phyloP scores from a whole-genome alignment of 208 protist species.

The Borovskyia barvae region DNA sequence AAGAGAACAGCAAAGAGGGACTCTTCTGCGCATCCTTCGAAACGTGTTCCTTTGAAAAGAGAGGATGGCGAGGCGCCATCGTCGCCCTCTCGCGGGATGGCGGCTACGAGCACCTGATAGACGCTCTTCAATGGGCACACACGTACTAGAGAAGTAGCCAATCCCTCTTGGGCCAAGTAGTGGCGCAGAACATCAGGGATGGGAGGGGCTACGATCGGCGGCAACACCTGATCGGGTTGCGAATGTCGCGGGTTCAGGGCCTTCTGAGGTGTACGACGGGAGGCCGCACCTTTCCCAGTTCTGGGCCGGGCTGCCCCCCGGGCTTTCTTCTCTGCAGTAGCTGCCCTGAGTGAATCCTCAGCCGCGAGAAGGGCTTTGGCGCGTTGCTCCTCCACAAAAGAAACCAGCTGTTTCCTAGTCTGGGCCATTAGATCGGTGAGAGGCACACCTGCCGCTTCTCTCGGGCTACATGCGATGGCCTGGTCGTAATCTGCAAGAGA shows the following conservation, averaged over 20 bases:
- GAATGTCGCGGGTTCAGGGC: slow-evolving; percentile 6
- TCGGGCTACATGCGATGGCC: slow-evolving; percentile 2
- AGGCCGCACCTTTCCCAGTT: neutral
- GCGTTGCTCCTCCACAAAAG: slow-evolving; percentile 18
- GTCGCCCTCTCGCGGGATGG: neutral
- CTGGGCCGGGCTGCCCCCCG: neutral
- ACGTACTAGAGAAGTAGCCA: slow-evolving; percentile 10
- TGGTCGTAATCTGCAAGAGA: slow-evolving; percentile 15
- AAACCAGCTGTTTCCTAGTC: slow-evolving; percentile 3
- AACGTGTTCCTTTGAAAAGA: slow-evolving; percentile 22
- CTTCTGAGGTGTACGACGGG: slow-evolving; percentile 10
- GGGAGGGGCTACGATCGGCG: slow-evolving; percentile 11
- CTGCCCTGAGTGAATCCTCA: slow-evolving; percentile 5
- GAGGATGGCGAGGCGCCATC: slow-evolving; percentile 6
- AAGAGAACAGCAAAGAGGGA: slow-evolving; percentile 40
- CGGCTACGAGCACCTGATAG: slow-evolving; percentile 2
- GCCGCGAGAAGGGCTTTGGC: neutral
- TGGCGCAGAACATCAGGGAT: slow-evolving; percentile 19
- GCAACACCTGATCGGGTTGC: neutral
- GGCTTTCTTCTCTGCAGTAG: slow-evolving; percentile 8
- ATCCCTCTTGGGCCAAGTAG: slow-evolving; percentile 21
- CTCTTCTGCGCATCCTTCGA: slow-evolving; percentile 7
- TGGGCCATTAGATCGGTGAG: slow-evolving; percentile 10
- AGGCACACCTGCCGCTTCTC: neutral
- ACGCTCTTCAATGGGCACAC: slow-evolving; percentile 2